A percentile compares a stretch with the other conserved stretches of the same genome.
Conservation (phyloP, 1,284 basidiomycete species). For the Malassezia slooffiae region DNA sequence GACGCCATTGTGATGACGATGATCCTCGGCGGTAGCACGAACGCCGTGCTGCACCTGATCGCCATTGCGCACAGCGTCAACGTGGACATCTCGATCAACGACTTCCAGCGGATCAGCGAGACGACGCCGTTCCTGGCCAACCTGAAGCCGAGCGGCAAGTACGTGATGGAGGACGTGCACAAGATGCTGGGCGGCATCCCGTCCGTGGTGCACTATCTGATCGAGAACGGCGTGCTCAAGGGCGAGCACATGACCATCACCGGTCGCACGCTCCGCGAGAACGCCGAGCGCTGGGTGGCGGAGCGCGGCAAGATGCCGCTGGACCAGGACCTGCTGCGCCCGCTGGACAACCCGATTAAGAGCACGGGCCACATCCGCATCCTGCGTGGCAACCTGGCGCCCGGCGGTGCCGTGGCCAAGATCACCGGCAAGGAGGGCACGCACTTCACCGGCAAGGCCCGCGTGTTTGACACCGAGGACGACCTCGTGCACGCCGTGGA, state of each 20-base stretch:
- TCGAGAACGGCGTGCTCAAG: slow-evolving; percentile 49
- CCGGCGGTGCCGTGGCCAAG: slow-evolving; percentile 44
- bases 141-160: slow-evolving; percentile 45
- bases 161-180: slow-evolving; percentile 46
- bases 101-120: slow-evolving; percentile 44
- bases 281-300: slow-evolving; percentile 58
- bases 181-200: slow-evolving; percentile 39
- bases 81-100: slow-evolving; percentile 37
- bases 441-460: slow-evolving; percentile 40
- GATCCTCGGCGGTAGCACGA: slow-evolving; percentile 43
- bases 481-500: slow-evolving; percentile 43
- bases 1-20: slow-evolving; percentile 45
- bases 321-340: slow-evolving; percentile 37
- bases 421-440: slow-evolving; percentile 47
- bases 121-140: slow-evolving; percentile 43
- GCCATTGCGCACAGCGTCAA: slow-evolving; percentile 43
- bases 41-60: slow-evolving; percentile 43
- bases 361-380: slow-evolving; percentile 41
- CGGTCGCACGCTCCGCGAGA: slow-evolving; percentile 40
- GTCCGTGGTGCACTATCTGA: slow-evolving; percentile 50
- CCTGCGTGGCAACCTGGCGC: slow-evolving; percentile 43
- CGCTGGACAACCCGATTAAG: slow-evolving; percentile 40
- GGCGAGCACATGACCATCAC: slow-evolving; percentile 45
- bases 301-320: slow-evolving; percentile 33
- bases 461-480: slow-evolving; percentile 45